Percentiles rank a stretch among this genome's conserved stretches.
Conservation (phyloP, 139 green algal species). For the Tetradesmus lagerheimii region DNA sequence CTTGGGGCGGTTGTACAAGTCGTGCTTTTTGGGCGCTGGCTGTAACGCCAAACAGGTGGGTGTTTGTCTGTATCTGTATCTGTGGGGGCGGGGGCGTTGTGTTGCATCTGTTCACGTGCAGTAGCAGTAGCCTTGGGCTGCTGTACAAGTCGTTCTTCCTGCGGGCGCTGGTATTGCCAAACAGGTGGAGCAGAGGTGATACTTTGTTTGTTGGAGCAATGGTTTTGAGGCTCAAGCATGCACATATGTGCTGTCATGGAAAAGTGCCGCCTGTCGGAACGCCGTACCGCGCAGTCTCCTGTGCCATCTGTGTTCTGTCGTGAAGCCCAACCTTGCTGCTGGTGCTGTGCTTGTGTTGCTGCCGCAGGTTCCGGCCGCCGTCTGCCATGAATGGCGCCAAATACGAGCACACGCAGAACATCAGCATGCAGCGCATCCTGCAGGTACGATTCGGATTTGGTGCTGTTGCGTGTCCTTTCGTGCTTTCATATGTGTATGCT, state of each 20-base stretch:
- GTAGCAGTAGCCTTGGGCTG: no score
- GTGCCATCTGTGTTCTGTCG: background rate
- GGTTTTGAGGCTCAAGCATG: no score
- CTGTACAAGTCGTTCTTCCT: conserved; percentile 93
- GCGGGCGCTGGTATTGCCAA: conserved; percentile 89
- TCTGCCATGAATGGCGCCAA: conserved; percentile 71
- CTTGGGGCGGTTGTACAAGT: conserved; percentile 54
- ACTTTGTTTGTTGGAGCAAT: no score
- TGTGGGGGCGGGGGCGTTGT: no score
- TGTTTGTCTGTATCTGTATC: no score
- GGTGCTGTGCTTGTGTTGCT: background rate
- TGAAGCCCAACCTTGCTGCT: background rate
- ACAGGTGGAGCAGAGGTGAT: no score
- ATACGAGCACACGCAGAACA: conserved; percentile 95
- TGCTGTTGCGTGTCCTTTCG: background rate
- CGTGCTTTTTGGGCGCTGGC: conserved; percentile 94
- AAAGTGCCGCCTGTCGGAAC: no score
- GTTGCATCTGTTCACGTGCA: no score
- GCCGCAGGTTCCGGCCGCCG: conserved; percentile 79
- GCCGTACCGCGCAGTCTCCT: no score
- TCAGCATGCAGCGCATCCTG: conserved; percentile 80
- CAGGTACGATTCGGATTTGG: background rate
- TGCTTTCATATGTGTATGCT: no score
- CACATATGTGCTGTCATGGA: no score
- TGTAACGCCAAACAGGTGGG: conserved; percentile 88